Conservation (phyloP, 495 filamentous ascomycete genomes). For the Hypoxylon cercidicola region DNA sequence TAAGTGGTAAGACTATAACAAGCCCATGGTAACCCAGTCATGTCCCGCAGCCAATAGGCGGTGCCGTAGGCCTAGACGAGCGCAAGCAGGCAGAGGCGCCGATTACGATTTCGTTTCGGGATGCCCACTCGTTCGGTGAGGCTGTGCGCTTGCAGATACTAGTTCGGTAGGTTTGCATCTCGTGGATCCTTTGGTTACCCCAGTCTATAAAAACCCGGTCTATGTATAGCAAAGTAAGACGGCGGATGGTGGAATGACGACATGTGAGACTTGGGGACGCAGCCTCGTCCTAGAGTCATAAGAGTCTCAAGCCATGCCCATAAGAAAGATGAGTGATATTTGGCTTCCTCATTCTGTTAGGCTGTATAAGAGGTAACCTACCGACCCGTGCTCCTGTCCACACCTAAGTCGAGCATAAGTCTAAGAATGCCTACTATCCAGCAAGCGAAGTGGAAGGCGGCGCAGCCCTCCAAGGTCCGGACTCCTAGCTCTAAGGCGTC, state of each 20-base stretch:
- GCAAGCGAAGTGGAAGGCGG: conserved; percentile 7
- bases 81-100: background rate
- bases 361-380: background rate
- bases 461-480: background rate
- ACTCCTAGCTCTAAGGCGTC: background rate
- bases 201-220: too few relatives aligned
- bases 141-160: background rate
- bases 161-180: background rate
- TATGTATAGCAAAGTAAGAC: background rate
- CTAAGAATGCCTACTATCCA: conserved; percentile 4
- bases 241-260: background rate
- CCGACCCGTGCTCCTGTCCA: background rate
- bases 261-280: background rate
- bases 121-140: background rate
- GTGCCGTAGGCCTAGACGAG: background rate
- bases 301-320: background rate
- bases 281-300: background rate
- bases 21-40: background rate
- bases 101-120: background rate
- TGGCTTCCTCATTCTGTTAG: background rate
- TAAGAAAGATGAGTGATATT: background rate
- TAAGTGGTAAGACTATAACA: background rate
- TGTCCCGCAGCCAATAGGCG: conserved; percentile 1
- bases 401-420: background rate
- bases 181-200: background rate